These are phyloP conservation scores for Xylaria longipes DNA, from an alignment of 495 filamentous ascomycete genomes.

Conservation along the genomic window DNA sequence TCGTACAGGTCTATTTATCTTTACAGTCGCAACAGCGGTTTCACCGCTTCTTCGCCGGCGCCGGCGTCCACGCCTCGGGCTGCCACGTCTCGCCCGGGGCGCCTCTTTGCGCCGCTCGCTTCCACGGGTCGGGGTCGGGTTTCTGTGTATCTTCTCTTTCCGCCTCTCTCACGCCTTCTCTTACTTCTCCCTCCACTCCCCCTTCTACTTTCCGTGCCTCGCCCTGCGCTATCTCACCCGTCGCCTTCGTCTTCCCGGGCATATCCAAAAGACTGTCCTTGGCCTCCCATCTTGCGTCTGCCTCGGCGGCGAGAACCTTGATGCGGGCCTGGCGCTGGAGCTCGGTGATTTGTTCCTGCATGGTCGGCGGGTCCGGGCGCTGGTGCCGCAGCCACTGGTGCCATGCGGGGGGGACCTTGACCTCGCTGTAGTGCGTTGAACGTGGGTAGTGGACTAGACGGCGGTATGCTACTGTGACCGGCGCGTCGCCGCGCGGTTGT, in stretches of 20 bases:
- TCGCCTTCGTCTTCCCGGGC: conserved; percentile 28
- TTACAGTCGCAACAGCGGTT: neutral
- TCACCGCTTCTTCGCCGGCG: conserved; percentile 42
- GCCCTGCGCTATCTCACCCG: conserved; percentile 26
- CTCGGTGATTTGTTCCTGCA: conserved; percentile 78
- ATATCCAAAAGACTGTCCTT: conserved; percentile 59
- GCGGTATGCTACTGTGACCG: conserved; percentile 56
- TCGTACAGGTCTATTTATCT: conserved; percentile 13
- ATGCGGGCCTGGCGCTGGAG: conserved; percentile 69
- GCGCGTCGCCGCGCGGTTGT: conserved; percentile 60
- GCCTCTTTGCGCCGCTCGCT: conserved; percentile 44
- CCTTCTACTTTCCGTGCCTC: conserved; percentile 34
- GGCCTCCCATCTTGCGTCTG: conserved; percentile 85
- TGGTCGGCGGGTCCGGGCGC: conserved; percentile 69
- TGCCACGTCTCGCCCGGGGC: conserved; percentile 77
- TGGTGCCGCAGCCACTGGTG: conserved; percentile 95
- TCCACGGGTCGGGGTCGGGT: conserved; percentile 66
- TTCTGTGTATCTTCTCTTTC: conserved; percentile 29
- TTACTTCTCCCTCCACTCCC: conserved; percentile 29
- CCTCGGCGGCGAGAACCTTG: conserved; percentile 74
- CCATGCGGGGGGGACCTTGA: conserved; percentile 76
- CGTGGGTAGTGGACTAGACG: conserved; percentile 73
- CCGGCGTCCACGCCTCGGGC: conserved; percentile 73
- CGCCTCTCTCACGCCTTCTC: conserved; percentile 26
- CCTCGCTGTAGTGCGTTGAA: conserved; percentile 69